Evolutionary conservation across 768 basidiomycete species (phyloP).

Genomic region (Hericium alpestre): DNA sequence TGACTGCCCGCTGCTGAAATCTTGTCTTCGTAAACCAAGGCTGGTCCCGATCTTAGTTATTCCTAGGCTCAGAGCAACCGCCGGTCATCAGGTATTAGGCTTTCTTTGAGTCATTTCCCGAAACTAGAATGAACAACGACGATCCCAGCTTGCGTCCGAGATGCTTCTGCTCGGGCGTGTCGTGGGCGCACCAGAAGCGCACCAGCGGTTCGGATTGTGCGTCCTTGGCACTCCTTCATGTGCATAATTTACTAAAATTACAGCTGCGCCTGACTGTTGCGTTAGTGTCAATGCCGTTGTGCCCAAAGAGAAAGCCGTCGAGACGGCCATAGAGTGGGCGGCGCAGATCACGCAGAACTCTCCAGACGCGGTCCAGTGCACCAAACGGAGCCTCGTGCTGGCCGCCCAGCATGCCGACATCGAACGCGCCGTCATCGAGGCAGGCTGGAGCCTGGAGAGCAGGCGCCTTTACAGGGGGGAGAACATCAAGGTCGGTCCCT

Average conservation of each 20-base stretch:
- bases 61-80: constrained; percentile 51
- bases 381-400: constrained; percentile 59
- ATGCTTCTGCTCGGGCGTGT: constrained; percentile 63
- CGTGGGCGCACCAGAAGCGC: constrained; percentile 59
- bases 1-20: constrained; percentile 2
- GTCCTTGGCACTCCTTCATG: constrained; percentile 10
- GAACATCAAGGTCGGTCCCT: constrained; percentile 54
- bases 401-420: constrained; percentile 39
- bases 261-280: neutral
- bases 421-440: constrained; percentile 38
- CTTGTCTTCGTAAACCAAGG: neutral
- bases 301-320: constrained; percentile 40
- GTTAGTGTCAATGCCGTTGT: constrained; percentile 65
- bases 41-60: constrained; percentile 30
- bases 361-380: constrained; percentile 69
- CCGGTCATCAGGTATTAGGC: constrained; percentile 64
- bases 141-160: constrained; percentile 57
- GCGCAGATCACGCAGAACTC: constrained; percentile 51
- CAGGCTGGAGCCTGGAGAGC: constrained; percentile 36
- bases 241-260: constrained; percentile 2
- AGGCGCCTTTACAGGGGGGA: constrained; percentile 44
- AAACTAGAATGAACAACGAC: neutral
- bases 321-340: constrained; percentile 54
- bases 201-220: constrained; percentile 66
- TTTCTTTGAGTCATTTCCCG: neutral